Conservation (phyloP, 73 alveolate genomes). For the Effrenium voratum region DNA sequence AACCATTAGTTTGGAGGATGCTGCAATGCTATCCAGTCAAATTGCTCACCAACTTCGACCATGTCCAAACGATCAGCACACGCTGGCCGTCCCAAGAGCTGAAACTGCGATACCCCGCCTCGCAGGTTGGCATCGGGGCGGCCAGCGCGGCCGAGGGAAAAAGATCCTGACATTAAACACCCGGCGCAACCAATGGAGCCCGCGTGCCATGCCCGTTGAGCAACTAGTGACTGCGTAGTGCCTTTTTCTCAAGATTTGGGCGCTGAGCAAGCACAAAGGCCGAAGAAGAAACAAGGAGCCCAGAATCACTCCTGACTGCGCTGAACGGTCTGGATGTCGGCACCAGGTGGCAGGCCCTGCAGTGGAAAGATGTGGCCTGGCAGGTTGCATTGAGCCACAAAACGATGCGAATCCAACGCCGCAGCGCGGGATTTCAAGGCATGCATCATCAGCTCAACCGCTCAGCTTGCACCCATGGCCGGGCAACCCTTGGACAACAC, state of each 20-base stretch:
- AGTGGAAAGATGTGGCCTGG: conserved; percentile 64
- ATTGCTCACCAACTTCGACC: not conserved
- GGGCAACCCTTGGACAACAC: no score
- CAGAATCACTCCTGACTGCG: not conserved
- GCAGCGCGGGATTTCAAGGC: no score
- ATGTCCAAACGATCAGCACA: not conserved
- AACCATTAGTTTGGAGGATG: no score
- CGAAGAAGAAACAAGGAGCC: no score
- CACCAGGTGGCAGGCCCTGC: conserved; percentile 32
- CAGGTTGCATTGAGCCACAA: no score
- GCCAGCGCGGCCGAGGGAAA: conserved; percentile 17
- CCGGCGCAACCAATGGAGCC: not conserved
- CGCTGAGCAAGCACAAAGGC: no score
- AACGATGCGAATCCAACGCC: no score
- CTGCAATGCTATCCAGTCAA: no score
- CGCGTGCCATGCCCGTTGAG: not conserved
- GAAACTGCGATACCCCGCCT: not conserved
- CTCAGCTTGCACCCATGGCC: no score
- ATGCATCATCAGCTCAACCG: no score
- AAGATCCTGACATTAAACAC: not conserved
- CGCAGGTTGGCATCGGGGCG: conserved; percentile 47
- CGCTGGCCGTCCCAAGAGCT: no score
- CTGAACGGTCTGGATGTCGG: not conserved
- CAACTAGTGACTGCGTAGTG: not conserved
- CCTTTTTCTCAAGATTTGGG: no score